Evolutionary conservation across 352 stramenopile species (phyloP).

Genomic region (Vaucheria bursata): DNA sequence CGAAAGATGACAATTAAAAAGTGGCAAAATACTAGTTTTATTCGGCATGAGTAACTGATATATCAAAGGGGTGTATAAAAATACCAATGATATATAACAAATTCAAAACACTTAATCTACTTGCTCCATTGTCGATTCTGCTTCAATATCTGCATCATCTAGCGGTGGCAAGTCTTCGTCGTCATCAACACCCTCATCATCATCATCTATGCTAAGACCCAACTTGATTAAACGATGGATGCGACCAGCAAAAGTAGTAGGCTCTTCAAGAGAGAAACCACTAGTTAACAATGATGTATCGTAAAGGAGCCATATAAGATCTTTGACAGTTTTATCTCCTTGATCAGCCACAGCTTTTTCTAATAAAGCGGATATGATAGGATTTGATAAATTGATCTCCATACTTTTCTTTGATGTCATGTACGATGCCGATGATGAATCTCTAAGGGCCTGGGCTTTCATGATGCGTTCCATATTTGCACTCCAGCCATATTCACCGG

Average conservation of each 20-base stretch:
- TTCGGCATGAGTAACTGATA: too few species aligned
- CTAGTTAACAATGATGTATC: slow-evolving; percentile 97
- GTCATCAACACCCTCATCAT: slow-evolving; percentile 78
- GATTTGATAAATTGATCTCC: slow-evolving; percentile 98
- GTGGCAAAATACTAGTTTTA: too few species aligned
- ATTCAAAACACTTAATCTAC: slow-evolving; percentile 79
- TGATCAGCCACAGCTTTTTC: slow-evolving; percentile 97
- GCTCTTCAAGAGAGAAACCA: slow-evolving; percentile 97
- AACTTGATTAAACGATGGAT: slow-evolving; percentile 98
- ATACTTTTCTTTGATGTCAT: slow-evolving; percentile 99
- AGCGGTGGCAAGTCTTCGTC: slow-evolving; percentile 93
- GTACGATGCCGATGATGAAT: slow-evolving; percentile 91
- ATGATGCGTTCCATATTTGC: slow-evolving; percentile 99
- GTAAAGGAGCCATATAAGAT: slow-evolving; percentile 98
- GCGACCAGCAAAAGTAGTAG: slow-evolving; percentile 94
- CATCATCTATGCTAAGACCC: slow-evolving; percentile 94
- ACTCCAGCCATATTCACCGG: slow-evolving; percentile 98
- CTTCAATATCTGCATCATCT: slow-evolving; percentile 85
- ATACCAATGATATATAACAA: neutral
- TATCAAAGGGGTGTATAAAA: too few species aligned
- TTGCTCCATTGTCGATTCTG: slow-evolving; percentile 94
- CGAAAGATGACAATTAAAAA: too few species aligned
- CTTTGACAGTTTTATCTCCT: slow-evolving; percentile 98
- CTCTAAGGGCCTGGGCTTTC: slow-evolving; percentile 97
- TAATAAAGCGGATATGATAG: slow-evolving; percentile 94